Evolutionary conservation across 148 eudicot genomes (phyloP), one percentile per base, ranked within the genome.

Genomic region (Rhododendron mucronatum): DNA sequence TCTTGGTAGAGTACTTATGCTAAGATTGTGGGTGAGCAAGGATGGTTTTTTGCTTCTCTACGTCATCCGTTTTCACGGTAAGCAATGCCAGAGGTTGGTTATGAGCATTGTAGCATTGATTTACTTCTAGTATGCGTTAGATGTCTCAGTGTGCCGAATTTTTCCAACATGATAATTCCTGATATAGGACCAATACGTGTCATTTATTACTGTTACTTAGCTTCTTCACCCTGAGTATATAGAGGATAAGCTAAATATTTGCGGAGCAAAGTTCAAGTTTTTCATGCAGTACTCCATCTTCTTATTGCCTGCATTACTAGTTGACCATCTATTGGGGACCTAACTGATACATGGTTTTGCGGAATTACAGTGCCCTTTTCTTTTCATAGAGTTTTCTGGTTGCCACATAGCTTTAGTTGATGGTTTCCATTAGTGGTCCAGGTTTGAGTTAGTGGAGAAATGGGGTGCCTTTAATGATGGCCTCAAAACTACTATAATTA

Each of bases 21-120:
- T 80, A 95, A 93, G 91, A 95, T 95, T 86, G 97, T 91, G 81
- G 88, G 98, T 83, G 86, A 94, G 39, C 99, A 96, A 88, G 99
- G 99, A 88, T 95, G 98, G 98, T 95, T 94, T 86, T 80, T 82
- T 18, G 93, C 98, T 85, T 91, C 99, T 59, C 96, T 92, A 47
- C 39, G 87, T 84, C 97, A 96, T 85, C 93, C 92, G 83, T 85
- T 93, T 87, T 90, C 94, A 83, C 92, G 86, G 99, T 96, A 83
- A 92, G 98, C 90, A 44, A 7, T 1, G 44, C 2, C 33, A 1
- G n/a, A 33, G 33, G 33, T 85, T 80, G 50, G 45, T 15, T 45
- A 77, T 15, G 21, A 53, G 39, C 77, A 84, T 47, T 81, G 76
- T 69, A 10, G n/a, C 35, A 20, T 47, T 65, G 59, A 88, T 63